Evolutionary conservation across 2,329 filamentous ascomycete species (phyloP), one percentile per base, ranked within the genome.

Genomic region (Aspergillus proliferans): DNA sequence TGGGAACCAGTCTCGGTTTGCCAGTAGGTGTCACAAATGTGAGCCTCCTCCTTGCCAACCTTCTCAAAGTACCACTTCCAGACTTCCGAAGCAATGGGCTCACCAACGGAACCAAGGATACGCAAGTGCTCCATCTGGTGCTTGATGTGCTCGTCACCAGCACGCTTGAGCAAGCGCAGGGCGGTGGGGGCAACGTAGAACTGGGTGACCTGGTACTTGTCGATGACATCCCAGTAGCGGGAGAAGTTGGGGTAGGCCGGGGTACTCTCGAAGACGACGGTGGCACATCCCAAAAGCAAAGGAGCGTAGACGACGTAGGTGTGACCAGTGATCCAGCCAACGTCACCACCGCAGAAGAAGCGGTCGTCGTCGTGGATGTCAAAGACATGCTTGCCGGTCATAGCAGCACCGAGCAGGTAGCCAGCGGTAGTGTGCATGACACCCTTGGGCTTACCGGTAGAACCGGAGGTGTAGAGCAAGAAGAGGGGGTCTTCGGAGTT

Each of bases 51-150:
- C 79, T 90, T 94, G 65, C 93, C 93, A 47, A 98, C 90, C 59
- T 87, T 81, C 71, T 97, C 90, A 69, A 90, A 92, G 75, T 97
- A 98, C 93, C 93, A 98, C 76, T 97, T 97, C 93, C 93, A 98
- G 51, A 98, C 87, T 71, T 98, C 93, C 19, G 92, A 88, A 15
- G 93, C 92, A 63, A 98, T 98, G 36, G 93, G 93, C 76, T 98
- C 93, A 59, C 93, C 93, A 50, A 98, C 93, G 15, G 92, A 95
- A 51, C 92, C 93, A 18, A 98, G 78, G 5, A 97, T 86, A 67
- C 93, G 83, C 54, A 98, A 80, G 62, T 88, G 82, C 73, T 88
- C 86, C 88, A 98, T 93, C 66, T 89, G 76, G 64, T 86, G 83
- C 75, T 89, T 88, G 62, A 97, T 89, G 67, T 93, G 88, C 66